phyloP scores from a whole-genome alignment of 2,329 filamentous ascomycete species.

The Apiospora sp. region DNA sequence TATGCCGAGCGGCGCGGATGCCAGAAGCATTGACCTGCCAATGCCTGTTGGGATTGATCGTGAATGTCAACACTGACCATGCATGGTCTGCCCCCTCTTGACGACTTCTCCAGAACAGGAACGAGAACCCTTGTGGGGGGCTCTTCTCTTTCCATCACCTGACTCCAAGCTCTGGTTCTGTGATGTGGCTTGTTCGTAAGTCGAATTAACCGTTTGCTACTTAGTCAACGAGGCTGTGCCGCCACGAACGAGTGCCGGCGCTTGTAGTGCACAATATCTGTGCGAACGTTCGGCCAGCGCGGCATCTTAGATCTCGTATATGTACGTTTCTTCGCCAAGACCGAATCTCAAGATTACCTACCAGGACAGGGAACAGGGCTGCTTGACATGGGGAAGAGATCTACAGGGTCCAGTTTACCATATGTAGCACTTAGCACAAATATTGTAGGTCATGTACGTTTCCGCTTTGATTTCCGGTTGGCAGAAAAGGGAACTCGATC shows the following conservation, averaged over 20 bases:
- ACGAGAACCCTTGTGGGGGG: neutral
- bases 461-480: neutral
- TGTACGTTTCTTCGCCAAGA: neutral
- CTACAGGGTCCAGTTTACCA: neutral
- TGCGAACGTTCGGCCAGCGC: neutral
- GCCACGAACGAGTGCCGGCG: neutral
- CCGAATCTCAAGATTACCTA: neutral
- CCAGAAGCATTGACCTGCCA: neutral
- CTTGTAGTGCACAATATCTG: neutral
- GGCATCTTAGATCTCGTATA: neutral
- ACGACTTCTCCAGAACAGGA: neutral
- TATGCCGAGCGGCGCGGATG: neutral
- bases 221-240: neutral
- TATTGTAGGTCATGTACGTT: neutral
- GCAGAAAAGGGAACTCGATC: neutral
- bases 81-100: neutral
- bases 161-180: neutral
- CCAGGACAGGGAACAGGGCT: slow-evolving; percentile 9
- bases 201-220: no score
- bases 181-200: neutral
- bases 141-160: neutral
- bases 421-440: neutral
- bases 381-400: neutral
- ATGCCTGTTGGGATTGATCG: neutral
- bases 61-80: neutral